These are phyloP conservation scores for Aspergillus avenaceus DNA, from an alignment of 495 filamentous ascomycete genomes.

Conservation along the genomic window DNA sequence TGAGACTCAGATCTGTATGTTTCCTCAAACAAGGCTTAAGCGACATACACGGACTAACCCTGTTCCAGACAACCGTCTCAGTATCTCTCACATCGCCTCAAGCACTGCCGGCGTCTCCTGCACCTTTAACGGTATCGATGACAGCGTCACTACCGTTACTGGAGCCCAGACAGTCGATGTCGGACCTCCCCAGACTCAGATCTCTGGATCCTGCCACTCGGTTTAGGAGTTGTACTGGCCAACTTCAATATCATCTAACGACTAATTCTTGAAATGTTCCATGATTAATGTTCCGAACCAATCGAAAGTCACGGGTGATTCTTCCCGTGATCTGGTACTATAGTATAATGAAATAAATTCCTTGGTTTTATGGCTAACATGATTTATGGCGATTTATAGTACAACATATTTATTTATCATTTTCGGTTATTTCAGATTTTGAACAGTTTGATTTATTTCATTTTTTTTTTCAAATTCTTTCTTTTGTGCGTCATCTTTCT, in stretches of 20 bases:
- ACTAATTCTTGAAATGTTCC: too few relatives aligned
- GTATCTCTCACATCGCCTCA: conserved; percentile 10
- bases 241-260: too few relatives aligned
- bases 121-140: conserved; percentile 23
- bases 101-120: conserved; percentile 3
- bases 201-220: conserved; percentile 17
- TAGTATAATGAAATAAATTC: too few relatives aligned
- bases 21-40: neutral
- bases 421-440: too few relatives aligned
- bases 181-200: conserved; percentile 28
- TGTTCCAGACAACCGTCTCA: conserved; percentile 5
- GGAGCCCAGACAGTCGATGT: conserved; percentile 22
- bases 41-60: neutral
- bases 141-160: conserved; percentile 17
- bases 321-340: too few relatives aligned
- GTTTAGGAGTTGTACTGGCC: too few relatives aligned
- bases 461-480: neutral
- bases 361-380: too few relatives aligned
- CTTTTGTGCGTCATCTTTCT: neutral
- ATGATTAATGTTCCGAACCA: too few relatives aligned
- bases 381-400: neutral
- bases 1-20: conserved; percentile 1
- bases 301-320: too few relatives aligned
- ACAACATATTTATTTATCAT: neutral
- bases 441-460: too few relatives aligned